Evolutionary conservation across 345 rosid genomes (phyloP).

Genomic region (Linum trigynum): DNA sequence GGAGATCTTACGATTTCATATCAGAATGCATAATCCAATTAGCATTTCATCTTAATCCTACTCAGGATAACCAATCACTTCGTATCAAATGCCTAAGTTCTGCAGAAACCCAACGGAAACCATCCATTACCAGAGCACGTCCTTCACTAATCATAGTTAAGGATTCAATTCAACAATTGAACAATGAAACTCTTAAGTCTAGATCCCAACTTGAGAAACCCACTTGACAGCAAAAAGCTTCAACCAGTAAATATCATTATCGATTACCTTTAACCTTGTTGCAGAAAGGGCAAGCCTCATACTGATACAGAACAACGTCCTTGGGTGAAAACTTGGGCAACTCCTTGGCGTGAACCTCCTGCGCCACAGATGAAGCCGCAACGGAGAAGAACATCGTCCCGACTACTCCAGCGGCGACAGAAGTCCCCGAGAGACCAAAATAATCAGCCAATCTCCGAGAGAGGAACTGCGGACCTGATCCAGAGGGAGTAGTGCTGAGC

Average conservation of each 20-base stretch:
- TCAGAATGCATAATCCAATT: too few relatives aligned
- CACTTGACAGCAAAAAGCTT: not conserved
- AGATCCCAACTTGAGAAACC: not conserved
- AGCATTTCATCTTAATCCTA: too few relatives aligned
- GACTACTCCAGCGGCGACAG: conserved; percentile 29
- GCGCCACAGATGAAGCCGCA: conserved; percentile 41
- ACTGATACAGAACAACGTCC: conserved; percentile 84
- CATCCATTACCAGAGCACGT: too few relatives aligned
- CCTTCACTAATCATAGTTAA: too few relatives aligned
- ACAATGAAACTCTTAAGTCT: not conserved
- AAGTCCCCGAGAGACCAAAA: conserved; percentile 23
- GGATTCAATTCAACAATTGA: not conserved
- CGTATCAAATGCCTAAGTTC: too few relatives aligned
- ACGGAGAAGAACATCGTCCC: conserved; percentile 44
- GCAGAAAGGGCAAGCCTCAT: conserved; percentile 95
- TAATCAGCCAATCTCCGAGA: conserved; percentile 23
- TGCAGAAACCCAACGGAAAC: too few relatives aligned
- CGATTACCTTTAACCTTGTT: conserved; percentile 78
- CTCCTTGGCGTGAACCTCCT: conserved; percentile 62
- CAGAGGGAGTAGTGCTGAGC: conserved; percentile 19
- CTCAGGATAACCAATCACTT: too few relatives aligned
- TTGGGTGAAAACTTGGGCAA: conserved; percentile 37
- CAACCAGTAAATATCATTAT: too few relatives aligned
- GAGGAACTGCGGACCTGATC: conserved; percentile 17
- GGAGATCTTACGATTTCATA: too few relatives aligned